phyloP scores from a whole-genome alignment of 306 rosid species.

The Trifolium fragiferum region DNA sequence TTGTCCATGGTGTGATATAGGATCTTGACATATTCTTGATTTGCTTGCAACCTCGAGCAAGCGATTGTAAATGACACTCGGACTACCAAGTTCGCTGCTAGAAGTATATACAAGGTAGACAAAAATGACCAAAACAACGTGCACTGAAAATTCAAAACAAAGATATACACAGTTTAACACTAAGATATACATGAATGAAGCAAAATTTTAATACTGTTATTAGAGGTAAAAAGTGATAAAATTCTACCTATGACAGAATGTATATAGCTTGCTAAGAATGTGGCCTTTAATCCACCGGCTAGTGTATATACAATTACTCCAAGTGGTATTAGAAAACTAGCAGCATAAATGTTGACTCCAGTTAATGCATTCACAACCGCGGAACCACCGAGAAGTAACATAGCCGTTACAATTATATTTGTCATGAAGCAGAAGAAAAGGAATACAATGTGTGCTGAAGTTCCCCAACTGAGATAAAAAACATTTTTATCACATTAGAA shows the following conservation, averaged over 20 bases:
- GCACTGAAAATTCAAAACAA: conserved; percentile 62
- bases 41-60: conserved; percentile 76
- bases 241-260: conserved; percentile 88
- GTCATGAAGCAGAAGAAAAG: conserved; percentile 88
- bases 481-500: conserved; percentile 22
- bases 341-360: conserved; percentile 91
- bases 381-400: conserved; percentile 96
- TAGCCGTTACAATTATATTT: conserved; percentile 86
- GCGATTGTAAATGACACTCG: conserved; percentile 62
- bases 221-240: neutral
- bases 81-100: conserved; percentile 89
- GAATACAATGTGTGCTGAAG: conserved; percentile 79
- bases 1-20: conserved; percentile 81
- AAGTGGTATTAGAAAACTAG: conserved; percentile 93
- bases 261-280: conserved; percentile 95
- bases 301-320: conserved; percentile 91
- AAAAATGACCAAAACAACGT: conserved; percentile 81
- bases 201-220: neutral
- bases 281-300: conserved; percentile 96
- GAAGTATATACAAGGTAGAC: conserved; percentile 86
- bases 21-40: conserved; percentile 76
- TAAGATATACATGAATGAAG: conserved; percentile 4
- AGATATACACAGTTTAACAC: conserved; percentile 27
- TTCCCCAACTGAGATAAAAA: conserved; percentile 82
- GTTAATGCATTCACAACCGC: conserved; percentile 93